phyloP scores from a whole-genome alignment of 805 yeast species.

The Yarrowia alimentaria region DNA sequence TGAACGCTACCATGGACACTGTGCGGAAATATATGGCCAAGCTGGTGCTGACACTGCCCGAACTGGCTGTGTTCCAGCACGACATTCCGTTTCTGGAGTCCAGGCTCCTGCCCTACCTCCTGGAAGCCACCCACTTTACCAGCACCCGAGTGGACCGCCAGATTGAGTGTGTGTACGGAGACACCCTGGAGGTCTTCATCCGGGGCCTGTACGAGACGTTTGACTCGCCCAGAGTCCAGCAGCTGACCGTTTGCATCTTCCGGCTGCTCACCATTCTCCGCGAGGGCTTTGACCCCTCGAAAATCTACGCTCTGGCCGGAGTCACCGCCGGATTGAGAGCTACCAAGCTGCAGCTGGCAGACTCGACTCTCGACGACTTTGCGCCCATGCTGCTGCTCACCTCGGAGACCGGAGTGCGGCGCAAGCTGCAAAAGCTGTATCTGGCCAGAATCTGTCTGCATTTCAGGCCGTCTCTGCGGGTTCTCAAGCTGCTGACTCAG shows the following conservation, averaged over 20 bases:
- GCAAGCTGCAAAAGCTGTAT: constrained; percentile 12
- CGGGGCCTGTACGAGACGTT: constrained; percentile 41
- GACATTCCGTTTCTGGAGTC: constrained; percentile 45
- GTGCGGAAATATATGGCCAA: constrained; percentile 63
- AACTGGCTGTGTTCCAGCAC: constrained; percentile 48
- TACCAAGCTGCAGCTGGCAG: constrained; percentile 16
- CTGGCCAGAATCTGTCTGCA: constrained; percentile 15
- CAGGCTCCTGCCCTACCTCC: constrained; percentile 55
- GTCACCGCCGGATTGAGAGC: constrained; percentile 7
- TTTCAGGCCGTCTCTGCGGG: constrained; percentile 12
- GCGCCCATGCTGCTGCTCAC: constrained; percentile 8
- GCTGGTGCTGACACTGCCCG: constrained; percentile 54
- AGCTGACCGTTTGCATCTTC: constrained; percentile 42
- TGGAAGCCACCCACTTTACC: constrained; percentile 61
- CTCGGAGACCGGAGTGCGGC: constrained; percentile 16
- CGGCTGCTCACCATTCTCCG: constrained; percentile 49
- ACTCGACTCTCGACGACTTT: constrained; percentile 4
- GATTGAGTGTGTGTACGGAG: constrained; percentile 58
- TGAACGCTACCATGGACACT: constrained; percentile 72
- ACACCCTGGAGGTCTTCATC: constrained; percentile 49
- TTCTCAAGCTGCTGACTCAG: constrained; percentile 5
- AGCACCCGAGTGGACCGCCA: constrained; percentile 40
- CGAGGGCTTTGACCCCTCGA: constrained; percentile 59
- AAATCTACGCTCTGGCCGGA: constrained; percentile 28
- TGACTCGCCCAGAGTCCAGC: constrained; percentile 35